phyloP scores from a whole-genome alignment of 1,284 basidiomycete species.

The Pisolithus thermaeus region DNA sequence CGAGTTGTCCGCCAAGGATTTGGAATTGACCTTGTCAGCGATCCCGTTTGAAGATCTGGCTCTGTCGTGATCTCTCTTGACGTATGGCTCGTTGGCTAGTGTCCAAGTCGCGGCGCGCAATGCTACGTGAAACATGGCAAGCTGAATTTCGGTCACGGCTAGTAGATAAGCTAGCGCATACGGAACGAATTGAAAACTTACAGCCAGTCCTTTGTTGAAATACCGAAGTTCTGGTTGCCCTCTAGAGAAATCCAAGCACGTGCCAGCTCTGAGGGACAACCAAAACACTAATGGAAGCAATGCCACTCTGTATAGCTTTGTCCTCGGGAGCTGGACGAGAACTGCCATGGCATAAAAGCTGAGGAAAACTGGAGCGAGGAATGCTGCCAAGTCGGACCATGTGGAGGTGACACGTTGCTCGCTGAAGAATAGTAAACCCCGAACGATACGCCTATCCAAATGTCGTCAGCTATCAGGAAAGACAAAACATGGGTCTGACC shows the following conservation, averaged over 20 bases:
- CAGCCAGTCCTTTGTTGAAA: constrained; percentile 22
- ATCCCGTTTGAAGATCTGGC: background rate
- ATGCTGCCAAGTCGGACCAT: background rate
- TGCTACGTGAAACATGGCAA: constrained; percentile 20
- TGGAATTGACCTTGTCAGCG: background rate
- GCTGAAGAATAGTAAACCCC: background rate
- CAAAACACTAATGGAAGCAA: constrained; percentile 23
- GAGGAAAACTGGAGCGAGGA: constrained; percentile 14
- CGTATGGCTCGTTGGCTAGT: constrained; percentile 12
- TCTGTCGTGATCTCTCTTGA: constrained; percentile 4
- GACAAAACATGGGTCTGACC: too few relatives aligned
- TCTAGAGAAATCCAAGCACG: constrained; percentile 20
- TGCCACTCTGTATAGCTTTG: constrained; percentile 13
- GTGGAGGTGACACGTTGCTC: background rate
- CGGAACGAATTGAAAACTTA: constrained; percentile 5
- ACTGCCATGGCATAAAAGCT: constrained; percentile 25
- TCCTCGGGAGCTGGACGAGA: constrained; percentile 21
- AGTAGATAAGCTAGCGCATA: background rate
- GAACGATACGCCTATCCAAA: background rate
- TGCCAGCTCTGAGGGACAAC: constrained; percentile 9
- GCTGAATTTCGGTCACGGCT: constrained; percentile 5
- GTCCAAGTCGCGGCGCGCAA: constrained; percentile 24
- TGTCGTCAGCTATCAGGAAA: too few relatives aligned
- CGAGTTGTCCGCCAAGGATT: background rate
- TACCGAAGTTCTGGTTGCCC: constrained; percentile 8